A percentile compares a stretch with the other conserved stretches of the same genome.
Conservation (phyloP, 306 rosid species). For the Begonia masoniana region DNA sequence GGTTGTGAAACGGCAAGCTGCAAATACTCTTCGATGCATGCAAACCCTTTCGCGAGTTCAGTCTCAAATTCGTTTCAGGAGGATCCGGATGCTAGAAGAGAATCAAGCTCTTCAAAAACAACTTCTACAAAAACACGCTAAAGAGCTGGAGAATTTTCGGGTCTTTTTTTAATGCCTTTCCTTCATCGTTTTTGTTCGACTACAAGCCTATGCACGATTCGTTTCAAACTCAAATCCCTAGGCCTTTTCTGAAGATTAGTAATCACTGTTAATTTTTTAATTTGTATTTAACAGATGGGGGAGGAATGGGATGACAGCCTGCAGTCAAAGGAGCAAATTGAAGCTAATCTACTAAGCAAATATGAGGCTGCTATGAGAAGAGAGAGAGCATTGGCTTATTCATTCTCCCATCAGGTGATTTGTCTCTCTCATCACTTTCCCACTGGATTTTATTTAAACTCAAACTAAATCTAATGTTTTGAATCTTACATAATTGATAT, state of each 20-base stretch:
- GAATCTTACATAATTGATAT: too few species aligned
- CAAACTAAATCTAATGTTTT: too few species aligned
- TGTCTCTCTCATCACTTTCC: background rate
- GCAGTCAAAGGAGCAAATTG: slow-evolving; percentile 92
- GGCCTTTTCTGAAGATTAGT: too few species aligned
- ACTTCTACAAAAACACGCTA: slow-evolving; percentile 83
- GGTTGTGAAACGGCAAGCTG: slow-evolving; percentile 80
- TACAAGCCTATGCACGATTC: background rate
- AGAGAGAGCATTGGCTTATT: slow-evolving; percentile 95
- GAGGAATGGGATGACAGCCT: slow-evolving; percentile 98
- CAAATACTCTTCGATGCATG: slow-evolving; percentile 82
- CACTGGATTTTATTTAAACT: too few species aligned
- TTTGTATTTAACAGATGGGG: slow-evolving; percentile 40
- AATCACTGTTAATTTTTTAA: too few species aligned
- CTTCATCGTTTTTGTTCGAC: slow-evolving; percentile 10
- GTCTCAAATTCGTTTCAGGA: slow-evolving; percentile 79
- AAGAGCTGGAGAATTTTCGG: slow-evolving; percentile 76
- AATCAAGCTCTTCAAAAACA: slow-evolving; percentile 93
- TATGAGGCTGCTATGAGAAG: slow-evolving; percentile 87
- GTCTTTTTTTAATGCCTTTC: slow-evolving; percentile 17
- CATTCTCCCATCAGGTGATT: slow-evolving; percentile 93
- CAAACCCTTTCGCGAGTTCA: slow-evolving; percentile 95
- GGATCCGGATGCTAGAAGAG: slow-evolving; percentile 86
- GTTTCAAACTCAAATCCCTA: too few species aligned
- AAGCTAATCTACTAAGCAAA: slow-evolving; percentile 71